Base-by-base conservation (phyloP, 1,139 yeast genomes). In the Scheffersomyces stambukii region DNA sequence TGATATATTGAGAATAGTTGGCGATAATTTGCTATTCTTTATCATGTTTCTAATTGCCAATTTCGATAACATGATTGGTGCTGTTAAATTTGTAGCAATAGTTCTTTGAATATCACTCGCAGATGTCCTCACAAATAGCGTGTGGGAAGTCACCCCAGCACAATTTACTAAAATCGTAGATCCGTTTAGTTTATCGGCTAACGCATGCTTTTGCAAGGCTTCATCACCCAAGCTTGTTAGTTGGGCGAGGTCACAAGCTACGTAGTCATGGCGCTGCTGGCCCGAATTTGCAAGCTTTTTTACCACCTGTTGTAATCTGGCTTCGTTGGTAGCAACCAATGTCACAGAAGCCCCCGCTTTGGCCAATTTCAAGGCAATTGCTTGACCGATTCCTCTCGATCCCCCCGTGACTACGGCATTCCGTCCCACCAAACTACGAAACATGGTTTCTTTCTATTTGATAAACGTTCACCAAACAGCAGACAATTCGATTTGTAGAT, bases 371-470 rank as follows among this genome's bases (percentile, higher is more conserved):
- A 55, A 46, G 0, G 91, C 80, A 11, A 89, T 71, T 0, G 78
- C 77, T 5, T 67, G 58, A 0, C 98, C 98, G 16, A 89, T 64
- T 0, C 97, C 97, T 41, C 76, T 61, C 0, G 96, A 83, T 0
- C 86, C 96, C 0, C 98, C 98, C 0, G 96, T 88, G 1, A 89
- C 57, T 4, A 81, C 42, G 0, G 85, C 88, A 19, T 60, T 65
- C 21, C 42, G 41, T 7, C 48, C 49, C 18, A 30, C 27, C 24
- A 41, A 38, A 41, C 37, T 38, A 5, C 3, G 6, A 10, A n/a
- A 5, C 11, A 22, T 11, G 25, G 16, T 4, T 22, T 13, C 15
- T 22, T n/a, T n/a, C n/a, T n/a, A n/a, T n/a, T n/a, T n/a, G n/a
- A n/a, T n/a, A n/a, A n/a, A 13, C 3, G 3, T 20, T 8, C n/a